Evolutionary conservation across 768 basidiomycete genomes (phyloP).

Genomic region (Termitomyces sp.): DNA sequence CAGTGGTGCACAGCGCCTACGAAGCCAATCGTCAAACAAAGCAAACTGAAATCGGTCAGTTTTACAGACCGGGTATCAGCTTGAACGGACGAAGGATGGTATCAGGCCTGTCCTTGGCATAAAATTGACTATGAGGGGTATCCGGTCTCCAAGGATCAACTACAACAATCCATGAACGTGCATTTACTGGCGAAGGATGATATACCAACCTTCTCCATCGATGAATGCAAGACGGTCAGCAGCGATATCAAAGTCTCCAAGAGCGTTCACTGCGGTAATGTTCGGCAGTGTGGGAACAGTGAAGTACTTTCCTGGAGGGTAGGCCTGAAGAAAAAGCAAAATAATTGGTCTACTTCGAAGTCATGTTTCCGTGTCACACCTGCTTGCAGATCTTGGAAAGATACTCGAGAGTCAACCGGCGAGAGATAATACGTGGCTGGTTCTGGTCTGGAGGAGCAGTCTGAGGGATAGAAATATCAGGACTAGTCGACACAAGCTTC

Average conservation of each 20-base stretch:
- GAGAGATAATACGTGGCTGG: slow-evolving; percentile 75
- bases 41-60: background rate
- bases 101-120: slow-evolving; percentile 64
- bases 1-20: slow-evolving; percentile 72
- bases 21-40: background rate
- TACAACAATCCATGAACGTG: slow-evolving; percentile 18
- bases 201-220: slow-evolving; percentile 65
- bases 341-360: background rate
- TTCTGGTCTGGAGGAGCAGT: slow-evolving; percentile 69
- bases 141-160: slow-evolving; percentile 91
- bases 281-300: slow-evolving; percentile 70
- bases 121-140: slow-evolving; percentile 68
- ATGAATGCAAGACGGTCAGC: slow-evolving; percentile 83
- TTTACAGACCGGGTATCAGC: slow-evolving; percentile 62
- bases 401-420: slow-evolving; percentile 67
- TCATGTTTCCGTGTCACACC: slow-evolving; percentile 21
- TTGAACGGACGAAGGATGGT: slow-evolving; percentile 79
- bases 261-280: slow-evolving; percentile 71
- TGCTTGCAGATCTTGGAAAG: slow-evolving; percentile 63
- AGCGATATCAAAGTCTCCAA: slow-evolving; percentile 83
- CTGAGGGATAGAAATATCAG: slow-evolving; percentile 25
- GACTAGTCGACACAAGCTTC: background rate
- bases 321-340: slow-evolving; percentile 42
- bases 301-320: slow-evolving; percentile 72
- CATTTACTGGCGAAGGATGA: background rate